Conservation (phyloP, 208 protist genomes). For the Crithidia acanthocephali region DNA sequence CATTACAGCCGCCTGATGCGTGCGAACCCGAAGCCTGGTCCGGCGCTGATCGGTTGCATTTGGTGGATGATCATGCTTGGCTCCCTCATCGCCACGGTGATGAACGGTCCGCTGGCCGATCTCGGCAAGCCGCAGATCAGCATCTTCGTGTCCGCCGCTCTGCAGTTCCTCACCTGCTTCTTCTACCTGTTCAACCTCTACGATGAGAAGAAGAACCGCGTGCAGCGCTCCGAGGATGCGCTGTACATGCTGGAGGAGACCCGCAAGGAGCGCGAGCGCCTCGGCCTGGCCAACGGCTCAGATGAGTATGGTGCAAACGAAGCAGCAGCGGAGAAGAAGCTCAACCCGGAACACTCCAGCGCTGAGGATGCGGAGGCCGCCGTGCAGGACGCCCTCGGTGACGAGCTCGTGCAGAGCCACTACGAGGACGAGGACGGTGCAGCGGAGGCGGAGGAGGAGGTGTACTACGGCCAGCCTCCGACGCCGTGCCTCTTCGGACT, state of each 20-base stretch:
- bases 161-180: conserved; percentile 55
- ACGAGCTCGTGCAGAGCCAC: conserved; percentile 14
- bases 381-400: conserved; percentile 6
- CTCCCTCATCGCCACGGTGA: conserved; percentile 43
- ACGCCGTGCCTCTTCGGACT: conserved; percentile 16
- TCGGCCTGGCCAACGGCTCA: conserved; percentile 16
- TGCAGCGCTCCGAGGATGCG: conserved; percentile 53
- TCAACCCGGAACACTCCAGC: conserved; percentile 18
- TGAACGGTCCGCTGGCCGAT: conserved; percentile 71
- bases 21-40: conserved; percentile 41
- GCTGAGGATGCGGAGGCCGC: conserved; percentile 10
- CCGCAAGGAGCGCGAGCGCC: conserved; percentile 35
- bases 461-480: conserved; percentile 26
- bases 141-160: conserved; percentile 51
- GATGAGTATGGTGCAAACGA: not conserved
- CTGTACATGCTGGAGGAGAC: conserved; percentile 34
- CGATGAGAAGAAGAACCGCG: conserved; percentile 62
- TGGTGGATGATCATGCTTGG: conserved; percentile 74
- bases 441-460: conserved; percentile 12
- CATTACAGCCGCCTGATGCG: conserved; percentile 81
- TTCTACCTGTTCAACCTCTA: conserved; percentile 79
- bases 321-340: not conserved
- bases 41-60: conserved; percentile 72
- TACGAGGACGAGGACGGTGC: conserved; percentile 2
- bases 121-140: conserved; percentile 38